Evolutionary conservation across 306 rosid genomes (phyloP).

Genomic region (Trifolium subterraneum): DNA sequence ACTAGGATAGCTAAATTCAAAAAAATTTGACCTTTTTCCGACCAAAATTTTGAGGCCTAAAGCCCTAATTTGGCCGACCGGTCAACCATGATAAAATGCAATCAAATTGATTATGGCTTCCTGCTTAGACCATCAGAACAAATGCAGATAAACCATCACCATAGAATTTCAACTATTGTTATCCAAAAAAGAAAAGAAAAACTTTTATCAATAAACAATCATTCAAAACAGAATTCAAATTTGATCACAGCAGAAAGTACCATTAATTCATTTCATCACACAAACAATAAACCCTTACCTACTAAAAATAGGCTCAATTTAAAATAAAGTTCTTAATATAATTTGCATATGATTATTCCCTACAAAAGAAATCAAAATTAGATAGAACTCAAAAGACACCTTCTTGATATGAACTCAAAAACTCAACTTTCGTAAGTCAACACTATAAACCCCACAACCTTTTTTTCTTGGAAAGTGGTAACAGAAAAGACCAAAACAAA

Average conservation of each 20-base stretch:
- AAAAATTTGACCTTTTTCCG: no score
- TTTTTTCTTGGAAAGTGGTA: conserved; percentile 48
- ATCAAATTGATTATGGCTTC: conserved; percentile 33
- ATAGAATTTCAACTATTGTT: conserved; percentile 12
- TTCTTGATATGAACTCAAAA: conserved; percentile 8
- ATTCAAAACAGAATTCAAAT: conserved; percentile 18
- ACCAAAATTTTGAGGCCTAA: no score
- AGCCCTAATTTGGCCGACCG: no score
- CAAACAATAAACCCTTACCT: conserved; percentile 5
- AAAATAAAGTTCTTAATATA: conserved; percentile 6
- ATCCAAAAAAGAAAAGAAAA: background rate
- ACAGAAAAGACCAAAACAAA: conserved; percentile 34
- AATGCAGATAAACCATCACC: conserved; percentile 18
- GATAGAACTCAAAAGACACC: background rate
- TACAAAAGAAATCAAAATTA: conserved; percentile 23
- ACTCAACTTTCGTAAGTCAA: conserved; percentile 60
- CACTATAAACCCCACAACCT: conserved; percentile 85
- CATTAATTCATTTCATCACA: conserved; percentile 25
- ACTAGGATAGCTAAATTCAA: no score
- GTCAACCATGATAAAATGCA: background rate
- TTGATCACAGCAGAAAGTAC: conserved; percentile 16
- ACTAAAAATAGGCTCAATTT: background rate
- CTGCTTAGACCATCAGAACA: background rate
- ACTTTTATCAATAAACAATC: conserved; percentile 29
- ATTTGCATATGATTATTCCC: conserved; percentile 16